Evolutionary conservation across 2,329 filamentous ascomycete species (phyloP), one percentile per base, ranked within the genome.

Genomic region (Botryosphaeria dothidea): DNA sequence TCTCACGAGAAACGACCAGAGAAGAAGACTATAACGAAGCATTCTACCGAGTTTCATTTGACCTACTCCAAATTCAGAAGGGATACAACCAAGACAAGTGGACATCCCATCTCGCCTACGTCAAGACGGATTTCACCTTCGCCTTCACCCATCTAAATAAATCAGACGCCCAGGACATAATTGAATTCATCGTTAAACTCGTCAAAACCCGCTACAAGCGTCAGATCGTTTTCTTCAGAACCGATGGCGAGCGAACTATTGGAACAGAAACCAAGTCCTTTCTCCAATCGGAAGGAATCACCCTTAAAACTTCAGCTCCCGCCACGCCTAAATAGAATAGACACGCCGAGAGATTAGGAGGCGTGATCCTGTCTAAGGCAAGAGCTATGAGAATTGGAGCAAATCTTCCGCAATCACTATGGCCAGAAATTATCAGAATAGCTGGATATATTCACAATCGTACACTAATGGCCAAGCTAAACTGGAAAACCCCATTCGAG

Each of bases 401-500:
- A 9, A 23, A 41, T 25, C 23, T 58, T 6, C 54, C 54, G 13
- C 3, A 58, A 13, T 23, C n/a, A 4, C 15, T 58, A 13, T 58
- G 4, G 54, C 34, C 31, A 25, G 31, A 58, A 58, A 25, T 45
- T 17, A 43, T 58, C 3, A 34, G 11, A 34, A 11, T 11, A 34
- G 31, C 31, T 7, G 31, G 31, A 6, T 34, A 34, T 11, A 23
- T 58, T 7, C 15, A 41, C 25, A 43, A 58, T 21, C 7, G 54
- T 4, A 58, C 54, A 7, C 31, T 19, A 3, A 8, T 5, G 17
- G 21, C 11, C 7, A 23, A 29, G 19, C 54, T 41, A 9, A 25
- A 58, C 34, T 58, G 19, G 54, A 58, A 58, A 58, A 58, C 34
- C n/a, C 54, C 54, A 27, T 58, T 41, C n/a, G 15, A 58, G 25